These are phyloP conservation scores for Kodamaea sp. DNA, from an alignment of 1,139 yeast genomes.

Conservation along the genomic window DNA sequence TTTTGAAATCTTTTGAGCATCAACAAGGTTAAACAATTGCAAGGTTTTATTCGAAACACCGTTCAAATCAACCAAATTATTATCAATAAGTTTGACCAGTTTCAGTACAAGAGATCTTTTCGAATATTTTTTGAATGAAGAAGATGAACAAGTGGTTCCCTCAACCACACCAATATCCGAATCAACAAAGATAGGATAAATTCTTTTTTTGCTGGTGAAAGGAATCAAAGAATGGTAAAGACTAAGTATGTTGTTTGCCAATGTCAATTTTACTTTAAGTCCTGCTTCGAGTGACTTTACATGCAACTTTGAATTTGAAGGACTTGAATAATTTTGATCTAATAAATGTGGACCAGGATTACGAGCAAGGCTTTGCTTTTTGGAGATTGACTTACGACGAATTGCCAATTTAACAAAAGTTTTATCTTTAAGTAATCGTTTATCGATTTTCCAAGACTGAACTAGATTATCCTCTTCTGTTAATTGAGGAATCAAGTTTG, in stretches of 20 bases:
- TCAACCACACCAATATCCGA: slow-evolving; percentile 5
- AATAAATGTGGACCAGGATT: background rate
- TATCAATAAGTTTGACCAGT: slow-evolving; percentile 34
- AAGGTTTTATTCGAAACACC: slow-evolving; percentile 34
- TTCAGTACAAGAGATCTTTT: slow-evolving; percentile 17
- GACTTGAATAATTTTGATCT: background rate
- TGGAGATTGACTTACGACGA: slow-evolving; percentile 31
- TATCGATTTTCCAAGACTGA: slow-evolving; percentile 21
- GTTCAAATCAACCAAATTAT: slow-evolving; percentile 33
- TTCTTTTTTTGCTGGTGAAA: slow-evolving; percentile 20
- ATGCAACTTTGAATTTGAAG: slow-evolving; percentile 34
- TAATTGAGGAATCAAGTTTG: too few relatives aligned
- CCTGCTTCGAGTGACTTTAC: slow-evolving; percentile 54
- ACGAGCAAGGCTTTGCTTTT: slow-evolving; percentile 10
- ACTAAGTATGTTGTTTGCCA: slow-evolving; percentile 41
- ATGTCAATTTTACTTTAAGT: slow-evolving; percentile 44
- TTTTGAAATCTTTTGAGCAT: slow-evolving; percentile 8
- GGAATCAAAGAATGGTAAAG: slow-evolving; percentile 46
- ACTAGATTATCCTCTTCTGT: background rate
- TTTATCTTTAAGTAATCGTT: slow-evolving; percentile 18
- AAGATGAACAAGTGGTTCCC: slow-evolving; percentile 15
- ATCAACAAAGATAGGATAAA: slow-evolving; percentile 9
- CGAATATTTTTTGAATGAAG: slow-evolving; percentile 12
- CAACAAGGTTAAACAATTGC: slow-evolving; percentile 22
- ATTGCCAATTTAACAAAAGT: slow-evolving; percentile 39